Percentiles rank a stretch among this genome's conserved stretches.
phyloP scores from a whole-genome alignment of 257 asterid genomes.

The Rehmannia glutinosa region DNA sequence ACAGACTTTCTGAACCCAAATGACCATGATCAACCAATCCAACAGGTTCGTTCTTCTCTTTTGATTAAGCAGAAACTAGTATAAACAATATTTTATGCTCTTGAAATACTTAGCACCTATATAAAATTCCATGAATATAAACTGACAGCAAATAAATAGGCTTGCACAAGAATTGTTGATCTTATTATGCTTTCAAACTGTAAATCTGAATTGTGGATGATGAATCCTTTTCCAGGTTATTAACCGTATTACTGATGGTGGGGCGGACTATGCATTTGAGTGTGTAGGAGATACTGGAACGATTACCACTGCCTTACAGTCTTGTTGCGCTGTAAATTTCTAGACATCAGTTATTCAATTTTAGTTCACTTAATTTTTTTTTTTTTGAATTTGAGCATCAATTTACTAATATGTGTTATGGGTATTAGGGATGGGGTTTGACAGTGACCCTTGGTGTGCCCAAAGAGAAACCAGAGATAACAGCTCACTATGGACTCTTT shows the following conservation, averaged over 20 bases:
- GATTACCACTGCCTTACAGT: slow-evolving; percentile 78
- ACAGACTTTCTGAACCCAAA: slow-evolving; percentile 77
- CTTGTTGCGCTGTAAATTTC: slow-evolving; percentile 70
- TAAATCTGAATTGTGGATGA: background rate
- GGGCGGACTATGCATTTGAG: slow-evolving; percentile 91
- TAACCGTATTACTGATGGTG: slow-evolving; percentile 73
- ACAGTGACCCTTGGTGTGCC: slow-evolving; percentile 95
- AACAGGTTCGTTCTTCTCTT: slow-evolving; percentile 50
- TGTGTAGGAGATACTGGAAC: slow-evolving; percentile 89
- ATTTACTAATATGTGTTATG: background rate
- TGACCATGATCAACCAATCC: slow-evolving; percentile 76
- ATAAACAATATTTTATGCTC: background rate
- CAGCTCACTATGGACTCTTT: slow-evolving; percentile 75
- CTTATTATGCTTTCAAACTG: background rate
- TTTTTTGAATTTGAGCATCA: background rate
- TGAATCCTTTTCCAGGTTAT: slow-evolving; percentile 53
- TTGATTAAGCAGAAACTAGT: background rate
- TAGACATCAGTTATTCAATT: slow-evolving; percentile 1
- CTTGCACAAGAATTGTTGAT: too few relatives aligned
- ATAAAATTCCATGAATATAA: background rate
- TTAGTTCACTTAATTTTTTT: background rate
- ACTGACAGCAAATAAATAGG: background rate
- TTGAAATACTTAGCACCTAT: background rate
- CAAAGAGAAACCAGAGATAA: slow-evolving; percentile 66
- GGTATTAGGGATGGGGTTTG: slow-evolving; percentile 86